Percentiles rank a stretch among this genome's conserved stretches.
These are phyloP conservation scores for Fusarium annulatum DNA, from an alignment of 2,329 filamentous ascomycete species.

Conservation along the genomic window DNA sequence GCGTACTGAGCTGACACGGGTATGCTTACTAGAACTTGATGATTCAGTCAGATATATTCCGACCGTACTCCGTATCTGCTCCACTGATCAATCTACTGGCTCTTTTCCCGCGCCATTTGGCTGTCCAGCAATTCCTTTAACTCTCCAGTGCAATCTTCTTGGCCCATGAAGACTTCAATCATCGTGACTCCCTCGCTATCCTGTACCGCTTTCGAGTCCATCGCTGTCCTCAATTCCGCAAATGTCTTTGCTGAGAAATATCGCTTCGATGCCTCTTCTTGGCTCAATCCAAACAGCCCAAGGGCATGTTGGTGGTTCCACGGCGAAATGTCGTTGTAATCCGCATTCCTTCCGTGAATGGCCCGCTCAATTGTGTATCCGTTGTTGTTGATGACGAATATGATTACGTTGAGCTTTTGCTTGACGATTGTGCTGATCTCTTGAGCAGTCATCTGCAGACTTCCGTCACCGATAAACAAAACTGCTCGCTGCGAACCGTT, in stretches of 20 bases:
- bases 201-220: background rate
- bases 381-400: constrained; percentile 22
- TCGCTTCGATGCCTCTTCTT: background rate
- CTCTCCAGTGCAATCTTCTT: constrained; percentile 13
- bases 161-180: constrained; percentile 18
- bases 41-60: background rate
- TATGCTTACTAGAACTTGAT: background rate
- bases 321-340: constrained; percentile 15
- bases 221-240: background rate
- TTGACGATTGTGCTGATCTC: constrained; percentile 20
- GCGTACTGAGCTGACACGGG: background rate
- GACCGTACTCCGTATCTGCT: background rate
- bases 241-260: constrained; percentile 5
- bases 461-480: constrained; percentile 16
- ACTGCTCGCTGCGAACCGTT: background rate
- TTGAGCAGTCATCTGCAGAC: constrained; percentile 15
- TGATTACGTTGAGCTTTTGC: constrained; percentile 10
- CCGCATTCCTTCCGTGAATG: constrained; percentile 9
- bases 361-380: constrained; percentile 20
- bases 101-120: background rate
- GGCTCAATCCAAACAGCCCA: constrained; percentile 2
- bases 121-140: background rate
- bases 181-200: background rate
- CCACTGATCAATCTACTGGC: background rate
- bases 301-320: constrained; percentile 16